These are phyloP conservation scores for Phlebiopsis flavidoalba DNA, from an alignment of 768 basidiomycete species.

Conservation along the genomic window DNA sequence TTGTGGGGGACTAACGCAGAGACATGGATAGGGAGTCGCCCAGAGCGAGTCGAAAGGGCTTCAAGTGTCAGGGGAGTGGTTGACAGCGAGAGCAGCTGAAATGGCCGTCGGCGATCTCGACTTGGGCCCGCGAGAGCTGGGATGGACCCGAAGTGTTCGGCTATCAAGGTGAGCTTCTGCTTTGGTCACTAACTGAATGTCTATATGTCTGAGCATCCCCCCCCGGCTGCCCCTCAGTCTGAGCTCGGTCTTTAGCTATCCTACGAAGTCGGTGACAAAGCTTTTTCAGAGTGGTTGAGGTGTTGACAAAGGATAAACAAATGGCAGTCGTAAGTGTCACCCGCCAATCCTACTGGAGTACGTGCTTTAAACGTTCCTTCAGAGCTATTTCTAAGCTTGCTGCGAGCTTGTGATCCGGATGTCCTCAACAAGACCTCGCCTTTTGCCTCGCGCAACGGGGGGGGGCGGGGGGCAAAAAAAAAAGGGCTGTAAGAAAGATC, in stretches of 20 bases:
- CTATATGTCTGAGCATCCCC: neutral
- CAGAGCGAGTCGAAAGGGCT: conserved; percentile 76
- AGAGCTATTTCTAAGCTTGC: conserved; percentile 86
- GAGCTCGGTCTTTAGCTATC: conserved; percentile 88
- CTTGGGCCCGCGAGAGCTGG: conserved; percentile 51
- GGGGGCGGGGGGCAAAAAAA: no score
- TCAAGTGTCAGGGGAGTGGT: no score
- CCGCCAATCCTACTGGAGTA: neutral
- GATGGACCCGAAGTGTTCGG: conserved; percentile 45
- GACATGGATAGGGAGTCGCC: conserved; percentile 85
- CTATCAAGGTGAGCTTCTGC: conserved; percentile 42
- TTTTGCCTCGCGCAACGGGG: conserved; percentile 86
- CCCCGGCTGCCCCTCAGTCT: conserved; percentile 33
- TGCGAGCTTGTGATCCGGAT: conserved; percentile 78
- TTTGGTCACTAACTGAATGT: neutral
- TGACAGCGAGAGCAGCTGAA: conserved; percentile 80
- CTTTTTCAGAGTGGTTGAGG: conserved; percentile 94
- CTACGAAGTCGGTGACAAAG: conserved; percentile 90
- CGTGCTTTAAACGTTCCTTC: neutral
- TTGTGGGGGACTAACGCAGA: conserved; percentile 83
- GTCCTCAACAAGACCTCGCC: conserved; percentile 82
- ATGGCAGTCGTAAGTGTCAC: conserved; percentile 77
- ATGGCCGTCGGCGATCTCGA: conserved; percentile 74
- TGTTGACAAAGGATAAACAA: conserved; percentile 77
- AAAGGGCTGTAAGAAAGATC: conserved; percentile 85